Percentiles rank a stretch among this genome's conserved stretches.
phyloP scores from a whole-genome alignment of 2,329 filamentous ascomycete genomes.

The Chalara sp. region DNA sequence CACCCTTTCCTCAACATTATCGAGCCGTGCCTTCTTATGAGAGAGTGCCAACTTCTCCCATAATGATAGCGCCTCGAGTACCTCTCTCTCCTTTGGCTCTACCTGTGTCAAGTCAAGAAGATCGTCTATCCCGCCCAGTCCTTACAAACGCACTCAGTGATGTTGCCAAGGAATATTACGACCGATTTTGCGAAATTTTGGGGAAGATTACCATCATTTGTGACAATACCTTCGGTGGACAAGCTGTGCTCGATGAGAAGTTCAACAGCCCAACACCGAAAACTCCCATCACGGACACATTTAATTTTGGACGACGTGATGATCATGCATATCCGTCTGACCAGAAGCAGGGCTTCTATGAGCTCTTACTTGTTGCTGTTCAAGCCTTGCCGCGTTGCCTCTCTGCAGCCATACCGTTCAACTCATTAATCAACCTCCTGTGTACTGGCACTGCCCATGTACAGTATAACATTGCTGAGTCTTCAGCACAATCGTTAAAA shows the following conservation, averaged over 20 bases:
- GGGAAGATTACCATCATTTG: constrained; percentile 95
- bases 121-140: constrained; percentile 61
- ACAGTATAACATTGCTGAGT: constrained; percentile 83
- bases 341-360: constrained; percentile 91
- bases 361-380: constrained; percentile 89
- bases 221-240: constrained; percentile 93
- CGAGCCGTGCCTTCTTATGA: constrained; percentile 34
- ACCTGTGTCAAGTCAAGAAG: constrained; percentile 39
- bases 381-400: constrained; percentile 93
- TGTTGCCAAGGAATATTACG: constrained; percentile 75
- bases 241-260: constrained; percentile 92
- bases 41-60: constrained; percentile 42
- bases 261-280: constrained; percentile 83
- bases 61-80: constrained; percentile 32
- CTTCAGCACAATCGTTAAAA: constrained; percentile 87
- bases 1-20: constrained; percentile 76
- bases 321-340: constrained; percentile 67
- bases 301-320: constrained; percentile 81
- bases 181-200: constrained; percentile 87
- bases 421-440: constrained; percentile 85
- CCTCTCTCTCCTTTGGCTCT: constrained; percentile 15
- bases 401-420: constrained; percentile 85
- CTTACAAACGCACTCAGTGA: constrained; percentile 61
- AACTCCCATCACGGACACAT: constrained; percentile 90
- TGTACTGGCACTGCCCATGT: constrained; percentile 97